phyloP scores from a whole-genome alignment of 495 filamentous ascomycete species.

The Penicillium cosmopolitanum region DNA sequence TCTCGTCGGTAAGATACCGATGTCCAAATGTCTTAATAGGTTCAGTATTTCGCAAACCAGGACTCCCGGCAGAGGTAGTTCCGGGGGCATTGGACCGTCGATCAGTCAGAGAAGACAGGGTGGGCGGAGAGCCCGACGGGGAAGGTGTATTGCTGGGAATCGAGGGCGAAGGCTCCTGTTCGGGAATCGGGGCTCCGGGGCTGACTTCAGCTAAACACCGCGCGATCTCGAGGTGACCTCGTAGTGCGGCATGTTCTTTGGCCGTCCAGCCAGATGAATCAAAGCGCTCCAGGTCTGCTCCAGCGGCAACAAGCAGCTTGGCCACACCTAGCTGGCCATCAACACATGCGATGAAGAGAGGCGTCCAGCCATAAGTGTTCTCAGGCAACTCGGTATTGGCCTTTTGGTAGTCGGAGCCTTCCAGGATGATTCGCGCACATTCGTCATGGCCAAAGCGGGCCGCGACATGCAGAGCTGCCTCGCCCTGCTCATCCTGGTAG shows the following conservation, averaged over 20 bases:
- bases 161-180: constrained; percentile 40
- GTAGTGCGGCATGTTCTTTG: constrained; percentile 86
- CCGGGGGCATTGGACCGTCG: constrained; percentile 50
- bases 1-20: constrained; percentile 86
- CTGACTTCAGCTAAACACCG: constrained; percentile 62
- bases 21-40: constrained; percentile 95
- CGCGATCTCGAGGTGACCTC: constrained; percentile 84
- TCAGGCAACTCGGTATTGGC: constrained; percentile 78
- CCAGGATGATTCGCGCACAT: constrained; percentile 75
- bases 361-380: constrained; percentile 89
- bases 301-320: constrained; percentile 74
- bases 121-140: constrained; percentile 47
- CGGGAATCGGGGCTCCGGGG: constrained; percentile 38
- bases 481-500: constrained; percentile 90
- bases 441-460: constrained; percentile 84
- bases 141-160: constrained; percentile 42
- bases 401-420: constrained; percentile 68
- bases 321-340: constrained; percentile 79
- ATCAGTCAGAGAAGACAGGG: constrained; percentile 55
- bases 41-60: constrained; percentile 54
- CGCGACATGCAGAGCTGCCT: constrained; percentile 89
- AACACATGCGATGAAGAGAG: constrained; percentile 87
- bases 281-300: constrained; percentile 68
- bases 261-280: constrained; percentile 95
- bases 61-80: constrained; percentile 38